phyloP scores from a whole-genome alignment of 306 rosid genomes.

The Vigna trinervia region DNA sequence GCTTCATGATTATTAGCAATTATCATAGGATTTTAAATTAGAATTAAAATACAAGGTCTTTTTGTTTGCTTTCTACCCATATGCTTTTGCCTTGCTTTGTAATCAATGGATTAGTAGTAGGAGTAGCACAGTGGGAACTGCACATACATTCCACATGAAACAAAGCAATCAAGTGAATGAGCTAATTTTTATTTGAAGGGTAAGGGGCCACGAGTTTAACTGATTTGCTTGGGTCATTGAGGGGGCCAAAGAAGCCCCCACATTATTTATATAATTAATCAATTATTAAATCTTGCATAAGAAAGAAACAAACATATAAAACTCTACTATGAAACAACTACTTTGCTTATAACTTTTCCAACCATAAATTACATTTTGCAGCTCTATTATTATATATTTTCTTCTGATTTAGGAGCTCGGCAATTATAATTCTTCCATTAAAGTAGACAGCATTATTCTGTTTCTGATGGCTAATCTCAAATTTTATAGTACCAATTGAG shows the following conservation, averaged over 20 bases:
- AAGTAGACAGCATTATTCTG: constrained; percentile 52
- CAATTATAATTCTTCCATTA: constrained; percentile 51
- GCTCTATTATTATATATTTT: constrained; percentile 28
- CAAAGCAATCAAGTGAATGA: constrained; percentile 47
- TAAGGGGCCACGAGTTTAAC: constrained; percentile 37
- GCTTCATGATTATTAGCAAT: constrained; percentile 51
- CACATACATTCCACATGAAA: constrained; percentile 56
- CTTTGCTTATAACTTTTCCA: constrained; percentile 74
- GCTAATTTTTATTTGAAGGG: background rate
- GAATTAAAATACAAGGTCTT: constrained; percentile 38
- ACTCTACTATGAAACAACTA: constrained; percentile 33
- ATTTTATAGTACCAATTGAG: constrained; percentile 22
- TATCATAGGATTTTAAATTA: constrained; percentile 40
- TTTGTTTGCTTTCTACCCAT: constrained; percentile 50
- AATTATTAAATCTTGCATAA: constrained; percentile 50
- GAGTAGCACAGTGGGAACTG: constrained; percentile 47
- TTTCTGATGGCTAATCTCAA: constrained; percentile 37
- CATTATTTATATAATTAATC: constrained; percentile 48
- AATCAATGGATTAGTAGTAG: constrained; percentile 44
- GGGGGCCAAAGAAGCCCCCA: constrained; percentile 42
- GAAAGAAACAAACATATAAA: constrained; percentile 38
- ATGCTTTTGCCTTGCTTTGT: constrained; percentile 53
- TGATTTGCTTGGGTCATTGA: constrained; percentile 46
- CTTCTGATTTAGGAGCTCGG: constrained; percentile 39
- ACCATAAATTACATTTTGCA: constrained; percentile 47